These are phyloP conservation scores for Oryza meridionalis DNA, from an alignment of 176 grass and related monocot genomes.

Conservation along the genomic window DNA sequence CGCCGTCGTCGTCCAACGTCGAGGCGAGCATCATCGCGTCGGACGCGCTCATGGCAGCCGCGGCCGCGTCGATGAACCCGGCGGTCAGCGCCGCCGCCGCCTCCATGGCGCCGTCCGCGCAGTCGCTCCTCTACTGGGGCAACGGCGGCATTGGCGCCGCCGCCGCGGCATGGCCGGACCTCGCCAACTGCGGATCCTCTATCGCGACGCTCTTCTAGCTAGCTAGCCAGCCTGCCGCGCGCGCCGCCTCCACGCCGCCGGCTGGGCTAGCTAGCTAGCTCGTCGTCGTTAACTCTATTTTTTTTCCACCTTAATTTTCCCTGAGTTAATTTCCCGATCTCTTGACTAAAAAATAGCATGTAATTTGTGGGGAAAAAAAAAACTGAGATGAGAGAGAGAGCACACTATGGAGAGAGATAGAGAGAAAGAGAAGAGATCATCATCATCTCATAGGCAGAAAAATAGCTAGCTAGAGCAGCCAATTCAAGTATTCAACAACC, in stretches of 20 bases:
- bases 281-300: conserved; percentile 44
- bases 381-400: conserved; percentile 49
- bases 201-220: conserved; percentile 82
- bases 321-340: conserved; percentile 42
- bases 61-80: conserved; percentile 49
- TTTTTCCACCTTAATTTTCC: conserved; percentile 48
- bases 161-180: conserved; percentile 51
- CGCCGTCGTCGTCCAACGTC: conserved; percentile 48
- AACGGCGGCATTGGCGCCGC: conserved; percentile 49
- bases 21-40: conserved; percentile 59
- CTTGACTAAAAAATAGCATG: conserved; percentile 64
- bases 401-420: conserved; percentile 13
- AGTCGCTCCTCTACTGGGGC: conserved; percentile 58
- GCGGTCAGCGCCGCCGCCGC: conserved; percentile 17
- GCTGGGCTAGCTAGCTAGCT: neutral
- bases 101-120: neutral
- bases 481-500: neutral
- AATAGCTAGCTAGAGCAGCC: neutral
- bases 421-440: conserved; percentile 16
- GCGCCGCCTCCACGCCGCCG: neutral
- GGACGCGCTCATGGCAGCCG: conserved; percentile 62
- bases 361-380: conserved; percentile 49
- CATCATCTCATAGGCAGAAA: conserved; percentile 26
- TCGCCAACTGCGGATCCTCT: conserved; percentile 73
- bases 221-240: neutral